Conservation (phyloP, 23 red algal genomes). For the Pyropia yezoensis region DNA sequence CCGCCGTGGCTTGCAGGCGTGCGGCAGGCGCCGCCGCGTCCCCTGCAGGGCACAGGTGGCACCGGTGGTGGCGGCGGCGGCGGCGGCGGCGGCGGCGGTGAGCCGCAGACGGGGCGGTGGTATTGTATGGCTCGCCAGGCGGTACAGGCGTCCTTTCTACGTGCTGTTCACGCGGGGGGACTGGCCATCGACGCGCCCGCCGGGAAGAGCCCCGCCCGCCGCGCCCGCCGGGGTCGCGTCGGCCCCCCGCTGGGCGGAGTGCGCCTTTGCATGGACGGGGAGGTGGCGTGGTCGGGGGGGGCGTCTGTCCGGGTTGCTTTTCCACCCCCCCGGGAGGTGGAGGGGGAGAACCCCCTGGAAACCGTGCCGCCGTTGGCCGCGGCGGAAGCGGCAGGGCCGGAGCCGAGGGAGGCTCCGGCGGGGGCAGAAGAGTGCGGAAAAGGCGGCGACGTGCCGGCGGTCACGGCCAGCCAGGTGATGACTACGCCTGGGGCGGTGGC, state of each 20-base stretch:
- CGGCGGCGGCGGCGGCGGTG: slow-evolving; percentile 8
- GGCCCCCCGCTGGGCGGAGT: slow-evolving; percentile 17
- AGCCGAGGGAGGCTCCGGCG: too few species aligned
- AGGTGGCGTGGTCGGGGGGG: slow-evolving; percentile 22
- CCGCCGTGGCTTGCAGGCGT: background rate
- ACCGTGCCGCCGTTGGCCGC: too few species aligned
- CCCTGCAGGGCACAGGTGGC: too few species aligned
- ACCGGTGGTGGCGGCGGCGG: too few species aligned
- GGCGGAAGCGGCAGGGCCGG: too few species aligned
- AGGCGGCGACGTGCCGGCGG: too few species aligned
- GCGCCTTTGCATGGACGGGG: slow-evolving; percentile 25
- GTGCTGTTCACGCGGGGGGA: slow-evolving; percentile 21
- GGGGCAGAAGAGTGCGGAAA: too few species aligned
- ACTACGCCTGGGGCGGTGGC: too few species aligned
- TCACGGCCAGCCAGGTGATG: too few species aligned
- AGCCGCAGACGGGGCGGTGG: slow-evolving; percentile 16
- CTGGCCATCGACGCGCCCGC: slow-evolving; percentile 14
- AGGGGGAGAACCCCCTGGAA: too few species aligned
- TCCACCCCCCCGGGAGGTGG: slow-evolving; percentile 16
- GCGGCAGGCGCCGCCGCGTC: too few species aligned
- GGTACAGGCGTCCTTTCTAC: slow-evolving; percentile 52
- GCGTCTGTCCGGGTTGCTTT: slow-evolving; percentile 33
- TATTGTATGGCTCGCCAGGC: slow-evolving; percentile 46
- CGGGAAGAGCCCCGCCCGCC: slow-evolving; percentile 4
- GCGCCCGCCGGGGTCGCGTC: slow-evolving; percentile 13